Conservation (phyloP, 768 basidiomycete genomes). For the Xanthoconium stramineum region DNA sequence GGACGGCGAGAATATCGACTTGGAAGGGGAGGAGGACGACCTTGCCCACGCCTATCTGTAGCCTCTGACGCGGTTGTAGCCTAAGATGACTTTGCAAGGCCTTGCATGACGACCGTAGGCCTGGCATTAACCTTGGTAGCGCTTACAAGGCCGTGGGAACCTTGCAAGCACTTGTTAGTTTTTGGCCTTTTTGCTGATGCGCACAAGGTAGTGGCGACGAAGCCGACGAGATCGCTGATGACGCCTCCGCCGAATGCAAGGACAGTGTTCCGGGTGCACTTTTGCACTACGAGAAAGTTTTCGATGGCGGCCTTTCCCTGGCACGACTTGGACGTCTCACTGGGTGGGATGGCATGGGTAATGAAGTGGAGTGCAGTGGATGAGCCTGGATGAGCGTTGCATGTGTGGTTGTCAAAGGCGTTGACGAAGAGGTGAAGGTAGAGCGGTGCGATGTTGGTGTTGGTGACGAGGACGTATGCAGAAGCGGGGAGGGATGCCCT, state of each 20-base stretch:
- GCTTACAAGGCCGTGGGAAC: too few relatives aligned
- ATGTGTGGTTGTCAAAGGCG: slow-evolving; percentile 55
- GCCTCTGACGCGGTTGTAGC: too few relatives aligned
- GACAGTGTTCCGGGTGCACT: slow-evolving; percentile 91
- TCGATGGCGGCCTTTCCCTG: slow-evolving; percentile 92
- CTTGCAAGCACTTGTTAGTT: too few relatives aligned
- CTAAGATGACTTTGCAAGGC: too few relatives aligned
- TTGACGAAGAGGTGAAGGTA: slow-evolving; percentile 65
- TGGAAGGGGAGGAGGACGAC: too few relatives aligned
- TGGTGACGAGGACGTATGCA: slow-evolving; percentile 89
- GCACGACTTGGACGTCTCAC: slow-evolving; percentile 90
- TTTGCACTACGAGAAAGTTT: slow-evolving; percentile 84
- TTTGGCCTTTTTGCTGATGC: slow-evolving; percentile 21
- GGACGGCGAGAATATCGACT: too few relatives aligned
- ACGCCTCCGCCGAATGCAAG: slow-evolving; percentile 96
- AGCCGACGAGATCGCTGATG: slow-evolving; percentile 94
- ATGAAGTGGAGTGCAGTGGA: slow-evolving; percentile 61
- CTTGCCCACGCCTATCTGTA: too few relatives aligned
- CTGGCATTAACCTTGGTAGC: too few relatives aligned
- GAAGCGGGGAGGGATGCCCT: slow-evolving; percentile 77
- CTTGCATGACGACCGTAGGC: too few relatives aligned
- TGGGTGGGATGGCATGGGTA: slow-evolving; percentile 76
- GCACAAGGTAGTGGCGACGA: slow-evolving; percentile 95
- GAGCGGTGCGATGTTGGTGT: slow-evolving; percentile 81
- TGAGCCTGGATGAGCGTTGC: slow-evolving; percentile 13